Conservation (phyloP, 192 early-diverging fungal species). For the Rhizophagus sp. region DNA sequence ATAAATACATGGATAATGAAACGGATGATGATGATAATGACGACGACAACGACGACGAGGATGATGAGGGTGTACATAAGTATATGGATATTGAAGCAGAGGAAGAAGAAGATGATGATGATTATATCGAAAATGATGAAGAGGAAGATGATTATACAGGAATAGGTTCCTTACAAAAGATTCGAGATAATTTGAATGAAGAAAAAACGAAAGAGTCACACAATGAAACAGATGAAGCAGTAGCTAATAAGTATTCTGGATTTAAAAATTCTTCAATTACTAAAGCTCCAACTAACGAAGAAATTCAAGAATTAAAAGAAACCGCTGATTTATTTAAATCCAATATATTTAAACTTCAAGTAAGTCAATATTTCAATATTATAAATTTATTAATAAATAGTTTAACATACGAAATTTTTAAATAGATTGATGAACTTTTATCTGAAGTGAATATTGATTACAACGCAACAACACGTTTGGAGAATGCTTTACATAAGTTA, state of each 20-base stretch:
- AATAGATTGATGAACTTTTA: slow-evolving; percentile 53
- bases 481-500: slow-evolving; percentile 64
- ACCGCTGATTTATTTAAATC: slow-evolving; percentile 82
- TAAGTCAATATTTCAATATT: slow-evolving; percentile 42
- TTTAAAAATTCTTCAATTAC: slow-evolving; percentile 37
- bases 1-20: not conserved
- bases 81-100: not conserved
- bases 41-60: slow-evolving; percentile 45
- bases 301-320: slow-evolving; percentile 83
- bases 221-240: not conserved
- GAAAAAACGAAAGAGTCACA: not conserved
- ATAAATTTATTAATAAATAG: not conserved
- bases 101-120: slow-evolving; percentile 14
- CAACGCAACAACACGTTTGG: slow-evolving; percentile 57
- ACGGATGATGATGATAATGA: slow-evolving; percentile 40
- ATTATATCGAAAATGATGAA: slow-evolving; percentile 26
- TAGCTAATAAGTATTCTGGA: slow-evolving; percentile 30
- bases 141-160: not conserved
- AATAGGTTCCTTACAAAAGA: not conserved
- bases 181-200: not conserved
- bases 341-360: slow-evolving; percentile 90
- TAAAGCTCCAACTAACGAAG: slow-evolving; percentile 69
- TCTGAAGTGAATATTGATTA: slow-evolving; percentile 66
- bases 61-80: slow-evolving; percentile 37
- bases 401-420: not conserved